Base-by-base conservation (phyloP, 1,284 basidiomycete genomes). In the Rhodotorula sp. region DNA sequence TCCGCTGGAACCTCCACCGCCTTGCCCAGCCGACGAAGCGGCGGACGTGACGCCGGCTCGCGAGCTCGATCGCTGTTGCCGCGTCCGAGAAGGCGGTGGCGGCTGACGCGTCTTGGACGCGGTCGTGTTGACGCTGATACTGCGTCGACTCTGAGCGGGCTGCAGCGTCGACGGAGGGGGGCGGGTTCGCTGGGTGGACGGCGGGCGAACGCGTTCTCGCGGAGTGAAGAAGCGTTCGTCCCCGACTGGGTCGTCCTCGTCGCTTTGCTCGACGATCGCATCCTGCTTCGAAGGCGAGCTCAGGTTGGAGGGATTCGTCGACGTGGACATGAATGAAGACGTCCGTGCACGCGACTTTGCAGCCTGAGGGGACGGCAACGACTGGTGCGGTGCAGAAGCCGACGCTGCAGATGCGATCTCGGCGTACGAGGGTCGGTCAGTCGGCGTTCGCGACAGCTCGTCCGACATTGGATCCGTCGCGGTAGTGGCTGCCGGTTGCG, bases 111-210 rank as follows among this genome's bases (percentile, higher is more conserved):
- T 15, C 26, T 26, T 54, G 20, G 66, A 67, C 4, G 51, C 66
- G 29, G 56, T 57, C 4, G 69, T 68, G 51, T 71, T 71, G 66
- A 71, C 66, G 37, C 60, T 62, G 62, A 67, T 64, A 17, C 20
- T n/a, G n/a, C 53, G 26, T n/a, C 53, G 53, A 18, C 53, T 54
- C 14, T 54, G 53, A 30, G 10, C 17, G 6, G 53, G 26, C 26
- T 54, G 53, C 12, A 54, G 22, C n/a, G 53, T 54, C 10, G 26
- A 29, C 22, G 53, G 7, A 26, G 53, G 53, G 5, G 53, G 53
- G 26, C 53, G n/a, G 14, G 53, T 12, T 4, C 53, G 24, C 53
- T 26, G n/a, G 17, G 17, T 17, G n/a, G 53, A 17, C 26, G 6
- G 26, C 12, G 53, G 53, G n/a, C 53, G 53, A 4, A 54, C 29